A percentile compares a stretch with the other conserved stretches of the same genome.
These are phyloP conservation scores for Boletus bicolor DNA, from an alignment of 768 basidiomycete species.

Conservation along the genomic window DNA sequence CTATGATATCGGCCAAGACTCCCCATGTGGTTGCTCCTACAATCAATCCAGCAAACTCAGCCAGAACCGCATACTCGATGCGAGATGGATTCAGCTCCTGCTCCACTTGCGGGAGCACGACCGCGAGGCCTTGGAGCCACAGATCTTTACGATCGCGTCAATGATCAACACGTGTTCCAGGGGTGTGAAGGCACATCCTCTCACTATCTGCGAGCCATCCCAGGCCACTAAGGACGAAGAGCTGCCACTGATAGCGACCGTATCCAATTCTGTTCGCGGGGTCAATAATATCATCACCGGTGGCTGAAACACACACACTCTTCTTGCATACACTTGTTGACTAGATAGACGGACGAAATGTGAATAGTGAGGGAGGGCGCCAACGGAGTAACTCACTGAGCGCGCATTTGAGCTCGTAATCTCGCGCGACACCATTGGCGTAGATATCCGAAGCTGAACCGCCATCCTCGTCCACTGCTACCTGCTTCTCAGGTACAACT, in stretches of 20 bases:
- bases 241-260: constrained; percentile 47
- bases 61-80: constrained; percentile 45
- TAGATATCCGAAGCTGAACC: constrained; percentile 3
- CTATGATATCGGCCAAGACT: constrained; percentile 46
- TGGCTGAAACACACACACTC: constrained; percentile 33
- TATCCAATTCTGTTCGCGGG: constrained; percentile 41
- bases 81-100: constrained; percentile 41
- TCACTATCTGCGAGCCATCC: constrained; percentile 51
- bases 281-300: neutral
- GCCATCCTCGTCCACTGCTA: constrained; percentile 11
- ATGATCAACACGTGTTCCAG: constrained; percentile 22
- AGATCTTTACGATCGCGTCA: constrained; percentile 13
- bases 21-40: constrained; percentile 50
- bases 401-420: constrained; percentile 35
- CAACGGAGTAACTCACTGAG: constrained; percentile 22
- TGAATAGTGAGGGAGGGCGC: neutral
- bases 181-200: constrained; percentile 7
- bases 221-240: constrained; percentile 45
- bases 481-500: constrained; percentile 18
- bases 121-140: constrained; percentile 48
- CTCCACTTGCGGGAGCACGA: constrained; percentile 43
- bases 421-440: constrained; percentile 27
- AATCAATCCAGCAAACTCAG: constrained; percentile 48
- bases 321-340: constrained; percentile 45
- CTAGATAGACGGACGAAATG: constrained; percentile 20